A percentile compares a stretch with the other conserved stretches of the same genome.
These are phyloP conservation scores for Penicillium chermesinum DNA, from an alignment of 495 filamentous ascomycete genomes.

Conservation along the genomic window DNA sequence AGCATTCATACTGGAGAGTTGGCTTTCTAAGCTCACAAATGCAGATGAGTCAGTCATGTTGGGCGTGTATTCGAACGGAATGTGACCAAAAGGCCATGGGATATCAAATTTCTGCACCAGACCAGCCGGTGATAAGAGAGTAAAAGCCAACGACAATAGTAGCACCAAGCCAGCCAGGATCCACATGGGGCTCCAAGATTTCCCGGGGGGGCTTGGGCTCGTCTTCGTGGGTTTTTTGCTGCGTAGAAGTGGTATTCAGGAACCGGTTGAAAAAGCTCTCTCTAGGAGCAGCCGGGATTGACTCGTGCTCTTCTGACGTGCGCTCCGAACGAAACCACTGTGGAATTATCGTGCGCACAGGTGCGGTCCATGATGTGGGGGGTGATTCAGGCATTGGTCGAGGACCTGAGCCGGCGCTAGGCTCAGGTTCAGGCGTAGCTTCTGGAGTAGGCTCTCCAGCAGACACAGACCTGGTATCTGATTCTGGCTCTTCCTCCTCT, in stretches of 20 bases:
- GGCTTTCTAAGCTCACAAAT: slow-evolving; percentile 25
- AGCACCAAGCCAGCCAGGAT: slow-evolving; percentile 2
- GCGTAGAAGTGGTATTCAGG: not conserved
- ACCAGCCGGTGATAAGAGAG: slow-evolving; percentile 2
- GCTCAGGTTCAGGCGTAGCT: not conserved
- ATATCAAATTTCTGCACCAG: slow-evolving; percentile 8
- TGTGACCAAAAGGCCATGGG: slow-evolving; percentile 1
- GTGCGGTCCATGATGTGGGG: slow-evolving; percentile 11
- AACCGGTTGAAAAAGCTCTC: not conserved
- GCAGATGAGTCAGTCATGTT: slow-evolving; percentile 22
- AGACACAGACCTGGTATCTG: not conserved
- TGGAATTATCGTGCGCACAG: slow-evolving; percentile 27
- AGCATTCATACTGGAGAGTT: slow-evolving; percentile 26
- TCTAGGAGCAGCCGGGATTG: not conserved
- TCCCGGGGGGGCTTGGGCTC: not conserved
- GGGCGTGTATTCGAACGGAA: slow-evolving; percentile 7
- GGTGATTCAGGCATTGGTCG: not conserved
- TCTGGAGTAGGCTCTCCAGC: not conserved
- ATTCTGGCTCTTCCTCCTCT: slow-evolving; percentile 26
- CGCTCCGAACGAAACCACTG: slow-evolving; percentile 2
- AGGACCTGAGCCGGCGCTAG: not conserved
- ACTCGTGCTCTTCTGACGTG: not conserved
- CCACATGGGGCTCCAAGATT: slow-evolving; percentile 7
- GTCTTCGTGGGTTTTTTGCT: not conserved
- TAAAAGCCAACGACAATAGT: slow-evolving; percentile 12